These are phyloP conservation scores for Pythium phragmiticola DNA, from an alignment of 352 stramenopile species.

Conservation along the genomic window DNA sequence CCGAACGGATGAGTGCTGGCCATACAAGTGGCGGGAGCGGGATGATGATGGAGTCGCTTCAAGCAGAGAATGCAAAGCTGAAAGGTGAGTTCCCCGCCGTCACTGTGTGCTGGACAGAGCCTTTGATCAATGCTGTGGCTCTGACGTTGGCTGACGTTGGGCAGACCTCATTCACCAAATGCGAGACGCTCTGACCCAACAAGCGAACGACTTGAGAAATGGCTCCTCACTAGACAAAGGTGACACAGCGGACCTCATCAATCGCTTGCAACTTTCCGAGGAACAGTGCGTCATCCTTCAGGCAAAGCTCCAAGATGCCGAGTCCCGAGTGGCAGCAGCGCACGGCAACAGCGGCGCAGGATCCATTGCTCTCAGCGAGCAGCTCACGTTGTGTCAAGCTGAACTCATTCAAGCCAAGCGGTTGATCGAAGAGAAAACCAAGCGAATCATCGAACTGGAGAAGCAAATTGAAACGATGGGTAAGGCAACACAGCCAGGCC, in stretches of 20 bases:
- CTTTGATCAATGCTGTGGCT: neutral
- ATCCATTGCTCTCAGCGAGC: constrained; percentile 15
- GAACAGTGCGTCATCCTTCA: constrained; percentile 45
- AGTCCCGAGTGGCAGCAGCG: constrained; percentile 11
- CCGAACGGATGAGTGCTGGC: neutral
- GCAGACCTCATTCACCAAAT: constrained; percentile 75
- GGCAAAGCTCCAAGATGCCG: constrained; percentile 35
- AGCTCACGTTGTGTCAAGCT: constrained; percentile 42
- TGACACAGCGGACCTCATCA: constrained; percentile 6
- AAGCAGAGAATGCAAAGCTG: constrained; percentile 60
- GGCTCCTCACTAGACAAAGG: neutral
- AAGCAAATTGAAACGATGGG: constrained; percentile 28
- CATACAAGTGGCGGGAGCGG: neutral
- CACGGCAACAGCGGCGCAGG: neutral
- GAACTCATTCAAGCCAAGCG: constrained; percentile 46
- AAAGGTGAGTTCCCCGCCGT: constrained; percentile 27
- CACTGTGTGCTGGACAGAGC: neutral
- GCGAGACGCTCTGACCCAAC: constrained; percentile 60
- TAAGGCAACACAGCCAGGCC: neutral
- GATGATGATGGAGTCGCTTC: constrained; percentile 27
- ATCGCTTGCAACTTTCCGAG: constrained; percentile 28
- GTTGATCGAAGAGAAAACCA: constrained; percentile 42
- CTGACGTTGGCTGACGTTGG: neutral
- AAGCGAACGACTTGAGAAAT: constrained; percentile 30
- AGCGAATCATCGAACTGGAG: constrained; percentile 48